Evolutionary conservation across 2,329 filamentous ascomycete species (phyloP).

Genomic region (Microcyclosporella mali): DNA sequence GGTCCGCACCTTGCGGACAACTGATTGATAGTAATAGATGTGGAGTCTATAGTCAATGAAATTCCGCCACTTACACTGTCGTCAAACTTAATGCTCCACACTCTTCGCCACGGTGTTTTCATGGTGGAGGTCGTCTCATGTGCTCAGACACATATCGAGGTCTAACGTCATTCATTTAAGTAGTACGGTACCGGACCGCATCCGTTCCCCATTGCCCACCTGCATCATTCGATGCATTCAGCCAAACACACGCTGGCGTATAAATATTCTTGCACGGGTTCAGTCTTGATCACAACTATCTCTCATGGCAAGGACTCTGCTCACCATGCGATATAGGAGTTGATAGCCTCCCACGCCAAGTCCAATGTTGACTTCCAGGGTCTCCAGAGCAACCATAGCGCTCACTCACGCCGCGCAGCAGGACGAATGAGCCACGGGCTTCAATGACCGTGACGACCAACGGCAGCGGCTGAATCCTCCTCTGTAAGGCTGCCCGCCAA

Average conservation of each 20-base stretch:
- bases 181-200: too few species aligned
- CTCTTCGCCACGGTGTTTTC: too few species aligned
- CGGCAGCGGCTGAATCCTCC: conserved; percentile 2
- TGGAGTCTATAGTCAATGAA: neutral
- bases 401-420: too few species aligned
- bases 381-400: neutral
- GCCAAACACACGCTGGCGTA: too few species aligned
- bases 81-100: neutral
- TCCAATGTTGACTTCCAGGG: neutral
- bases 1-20: neutral
- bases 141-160: too few species aligned
- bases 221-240: too few species aligned
- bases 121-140: too few species aligned
- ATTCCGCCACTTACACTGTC: neutral
- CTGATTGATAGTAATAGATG: too few species aligned
- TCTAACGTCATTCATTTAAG: too few species aligned
- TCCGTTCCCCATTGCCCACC: too few species aligned
- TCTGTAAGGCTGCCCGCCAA: neutral
- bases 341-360: neutral
- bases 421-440: conserved; percentile 1
- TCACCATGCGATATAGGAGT: neutral
- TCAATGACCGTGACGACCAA: neutral
- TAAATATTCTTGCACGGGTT: too few species aligned
- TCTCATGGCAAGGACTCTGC: neutral
- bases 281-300: too few species aligned